Evolutionary conservation across 148 eudicot genomes (phyloP).

Genomic region (Chenopodium quinoa): DNA sequence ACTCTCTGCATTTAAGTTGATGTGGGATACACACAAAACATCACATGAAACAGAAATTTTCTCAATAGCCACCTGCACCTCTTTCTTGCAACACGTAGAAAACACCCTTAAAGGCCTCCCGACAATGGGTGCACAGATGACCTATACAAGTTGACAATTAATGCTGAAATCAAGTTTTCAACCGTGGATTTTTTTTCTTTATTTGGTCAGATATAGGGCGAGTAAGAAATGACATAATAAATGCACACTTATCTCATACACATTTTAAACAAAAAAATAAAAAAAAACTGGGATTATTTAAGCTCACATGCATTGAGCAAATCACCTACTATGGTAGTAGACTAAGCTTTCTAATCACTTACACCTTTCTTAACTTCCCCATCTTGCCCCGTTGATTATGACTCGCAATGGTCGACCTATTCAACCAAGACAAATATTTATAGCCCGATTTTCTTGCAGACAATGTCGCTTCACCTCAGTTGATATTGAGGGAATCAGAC

Average conservation of each 20-base stretch:
- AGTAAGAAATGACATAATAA: conserved; percentile 12
- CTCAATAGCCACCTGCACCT: conserved; percentile 5
- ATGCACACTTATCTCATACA: conserved; percentile 6
- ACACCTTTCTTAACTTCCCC: conserved; percentile 19
- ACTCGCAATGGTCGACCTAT: conserved; percentile 1
- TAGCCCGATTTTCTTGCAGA: conserved; percentile 21
- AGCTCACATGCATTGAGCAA: conserved; percentile 8
- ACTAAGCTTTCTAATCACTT: conserved; percentile 4
- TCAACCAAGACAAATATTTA: conserved; percentile 22
- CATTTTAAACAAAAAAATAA: too few species aligned
- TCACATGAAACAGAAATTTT: conserved; percentile 20
- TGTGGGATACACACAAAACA: background rate
- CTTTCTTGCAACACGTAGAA: conserved; percentile 24
- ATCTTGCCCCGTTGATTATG: conserved; percentile 6
- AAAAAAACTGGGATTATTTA: conserved; percentile 10
- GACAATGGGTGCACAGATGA: conserved; percentile 5
- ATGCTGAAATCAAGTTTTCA: conserved; percentile 16
- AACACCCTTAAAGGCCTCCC: conserved; percentile 18
- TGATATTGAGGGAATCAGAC: conserved; percentile 17
- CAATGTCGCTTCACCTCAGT: conserved; percentile 29
- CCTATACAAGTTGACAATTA: conserved; percentile 22
- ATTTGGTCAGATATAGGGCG: conserved; percentile 4
- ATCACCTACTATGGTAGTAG: background rate
- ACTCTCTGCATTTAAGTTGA: conserved; percentile 4
- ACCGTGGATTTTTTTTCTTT: background rate